Base-by-base conservation (phyloP, 2,329 filamentous ascomycete species). In the Rutstroemia sp. region DNA sequence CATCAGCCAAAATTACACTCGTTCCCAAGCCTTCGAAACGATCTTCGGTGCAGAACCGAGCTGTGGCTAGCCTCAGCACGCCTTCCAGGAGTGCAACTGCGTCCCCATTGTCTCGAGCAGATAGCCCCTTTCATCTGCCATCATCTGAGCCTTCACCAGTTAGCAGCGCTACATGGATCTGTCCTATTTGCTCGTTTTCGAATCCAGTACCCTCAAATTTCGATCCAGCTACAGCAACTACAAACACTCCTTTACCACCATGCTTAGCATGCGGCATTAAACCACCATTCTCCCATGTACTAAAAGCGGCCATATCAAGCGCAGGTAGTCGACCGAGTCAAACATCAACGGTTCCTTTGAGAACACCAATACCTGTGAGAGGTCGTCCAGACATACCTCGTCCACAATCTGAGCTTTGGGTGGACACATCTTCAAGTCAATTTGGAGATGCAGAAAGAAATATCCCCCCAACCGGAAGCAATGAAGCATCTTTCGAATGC, bases 221-320 rank as follows among this genome's bases (percentile, higher is more conserved):
- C 70, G 92, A 97, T 66, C 88, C 91, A 0, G 79, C 85, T 1
- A 85, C 87, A 2, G 90, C 90, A 8, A 94, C 83, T 59, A 82
- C 85, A 19, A 83, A 90, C 61, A 95, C 88, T 5, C 86, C 86
- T 8, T 74, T 96, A 21, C 88, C 92, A 3, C 90, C 92, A 63
- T 99, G 94, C 69, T 76, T 96, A 54, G 88, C 91, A 5, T 99
- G 94, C 69, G 94, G 94, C 0, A 96, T 99, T 67, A 95, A 94
- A 66, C 94, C 94, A 3, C 86, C 87, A 0, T 78, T 95, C 49
- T 81, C 90, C 2, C 86, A 89, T 60, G 79, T 97, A 1, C 74
- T 96, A 37, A 96, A 96, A 72, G 90, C 92, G 9, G 83, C 91
- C 2, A 94, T 97, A 62, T 79, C 84, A 27, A 89, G 85, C 61